phyloP scores from a whole-genome alignment of 2,329 filamentous ascomycete genomes.

The Parafenestella ontariensis region DNA sequence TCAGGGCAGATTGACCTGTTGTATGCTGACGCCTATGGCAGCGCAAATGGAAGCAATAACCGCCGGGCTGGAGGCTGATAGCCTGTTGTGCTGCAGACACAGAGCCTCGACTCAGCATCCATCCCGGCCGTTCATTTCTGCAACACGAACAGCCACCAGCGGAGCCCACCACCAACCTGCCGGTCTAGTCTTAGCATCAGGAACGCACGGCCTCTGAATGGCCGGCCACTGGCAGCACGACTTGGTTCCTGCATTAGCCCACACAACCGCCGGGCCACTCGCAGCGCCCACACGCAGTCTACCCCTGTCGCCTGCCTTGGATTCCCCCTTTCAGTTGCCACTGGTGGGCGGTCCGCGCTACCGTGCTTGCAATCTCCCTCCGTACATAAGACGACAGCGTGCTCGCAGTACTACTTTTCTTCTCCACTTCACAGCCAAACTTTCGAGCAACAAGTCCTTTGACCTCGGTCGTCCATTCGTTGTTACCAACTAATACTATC shows the following conservation, averaged over 20 bases:
- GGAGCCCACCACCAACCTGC: conserved; percentile 35
- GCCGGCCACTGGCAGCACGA: conserved; percentile 33
- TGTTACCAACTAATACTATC: conserved; percentile 51
- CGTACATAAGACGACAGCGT: conserved; percentile 44
- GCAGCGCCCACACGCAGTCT: conserved; percentile 27
- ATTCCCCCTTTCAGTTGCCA: conserved; percentile 42
- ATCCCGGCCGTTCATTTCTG: conserved; percentile 38
- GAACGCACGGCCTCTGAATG: conserved; percentile 33
- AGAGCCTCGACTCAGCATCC: conserved; percentile 33
- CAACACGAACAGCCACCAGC: conserved; percentile 41
- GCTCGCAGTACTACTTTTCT: conserved; percentile 22
- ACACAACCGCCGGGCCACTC: conserved; percentile 39
- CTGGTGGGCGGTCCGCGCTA: conserved; percentile 43
- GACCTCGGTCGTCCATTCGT: conserved; percentile 53
- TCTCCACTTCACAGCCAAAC: conserved; percentile 47
- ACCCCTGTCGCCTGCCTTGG: conserved; percentile 37
- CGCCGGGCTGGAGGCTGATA: conserved; percentile 27
- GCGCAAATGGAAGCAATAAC: conserved; percentile 26
- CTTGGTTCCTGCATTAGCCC: conserved; percentile 48
- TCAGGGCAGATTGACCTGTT: conserved; percentile 11
- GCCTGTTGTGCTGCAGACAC: conserved; percentile 16
- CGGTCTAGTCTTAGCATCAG: conserved; percentile 36
- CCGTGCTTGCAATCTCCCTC: conserved; percentile 47
- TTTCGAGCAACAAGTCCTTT: conserved; percentile 48
- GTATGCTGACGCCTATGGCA: conserved; percentile 16